These are phyloP conservation scores for Trematosphaeria pertusa DNA, from an alignment of 2,329 filamentous ascomycete species.

Conservation along the genomic window DNA sequence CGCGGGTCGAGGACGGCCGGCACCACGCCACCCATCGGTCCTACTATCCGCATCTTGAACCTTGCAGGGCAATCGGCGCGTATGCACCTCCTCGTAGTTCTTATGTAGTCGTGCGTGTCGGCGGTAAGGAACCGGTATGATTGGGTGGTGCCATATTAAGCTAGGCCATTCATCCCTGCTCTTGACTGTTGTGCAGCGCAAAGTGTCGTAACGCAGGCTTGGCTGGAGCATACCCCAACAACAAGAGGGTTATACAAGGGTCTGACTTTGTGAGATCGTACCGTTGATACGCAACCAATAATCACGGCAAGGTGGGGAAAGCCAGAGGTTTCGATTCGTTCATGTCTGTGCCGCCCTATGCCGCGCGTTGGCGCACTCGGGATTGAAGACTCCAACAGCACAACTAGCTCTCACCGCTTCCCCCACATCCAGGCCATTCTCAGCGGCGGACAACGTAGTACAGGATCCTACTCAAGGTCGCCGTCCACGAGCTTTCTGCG, in stretches of 20 bases:
- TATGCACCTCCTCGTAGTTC: conserved; percentile 12
- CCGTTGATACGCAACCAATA: background rate
- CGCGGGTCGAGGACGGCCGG: too few relatives aligned
- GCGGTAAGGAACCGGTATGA: conserved; percentile 13
- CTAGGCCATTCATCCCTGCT: conserved; percentile 22
- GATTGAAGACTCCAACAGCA: background rate
- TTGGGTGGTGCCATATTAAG: conserved; percentile 17
- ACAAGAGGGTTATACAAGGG: background rate
- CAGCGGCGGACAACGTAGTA: background rate
- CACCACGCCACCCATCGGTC: too few relatives aligned
- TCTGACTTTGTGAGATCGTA: background rate
- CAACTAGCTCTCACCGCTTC: conserved; percentile 11
- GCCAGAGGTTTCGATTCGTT: too few relatives aligned
- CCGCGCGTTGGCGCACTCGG: background rate
- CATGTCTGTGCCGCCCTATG: too few relatives aligned
- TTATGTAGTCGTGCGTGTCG: conserved; percentile 4
- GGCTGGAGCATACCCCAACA: too few relatives aligned
- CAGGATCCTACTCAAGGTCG: conserved; percentile 4
- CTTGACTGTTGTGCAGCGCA: conserved; percentile 9
- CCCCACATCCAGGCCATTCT: background rate
- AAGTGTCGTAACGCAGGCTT: conserved; percentile 10
- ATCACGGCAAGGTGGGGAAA: too few relatives aligned
- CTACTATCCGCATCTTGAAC: too few relatives aligned
- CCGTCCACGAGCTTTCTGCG: conserved; percentile 3
- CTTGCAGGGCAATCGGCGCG: conserved; percentile 4